A percentile compares a stretch with the other conserved stretches of the same genome.
These are phyloP conservation scores for Agapanthus africanus DNA, from an alignment of 106 monocot genomes.

Conservation along the genomic window DNA sequence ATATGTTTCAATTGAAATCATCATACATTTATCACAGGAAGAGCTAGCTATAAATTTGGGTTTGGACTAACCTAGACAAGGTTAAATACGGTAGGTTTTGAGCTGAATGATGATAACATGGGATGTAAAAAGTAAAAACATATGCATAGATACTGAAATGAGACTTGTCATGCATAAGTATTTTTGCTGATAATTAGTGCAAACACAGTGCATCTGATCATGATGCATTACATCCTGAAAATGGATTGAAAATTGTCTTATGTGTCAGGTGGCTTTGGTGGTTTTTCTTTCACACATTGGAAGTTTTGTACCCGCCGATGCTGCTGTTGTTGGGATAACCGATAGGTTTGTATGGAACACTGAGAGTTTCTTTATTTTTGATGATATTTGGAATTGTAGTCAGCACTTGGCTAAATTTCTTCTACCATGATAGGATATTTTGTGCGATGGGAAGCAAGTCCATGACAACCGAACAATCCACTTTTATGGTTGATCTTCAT, in stretches of 20 bases:
- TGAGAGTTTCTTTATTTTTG: not conserved
- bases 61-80: too few species aligned
- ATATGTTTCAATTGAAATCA: too few species aligned
- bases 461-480: slow-evolving; percentile 81
- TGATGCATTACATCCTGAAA: not conserved
- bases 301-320: slow-evolving; percentile 97
- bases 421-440: slow-evolving; percentile 57
- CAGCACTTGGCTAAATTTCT: not conserved
- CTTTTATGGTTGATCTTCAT: slow-evolving; percentile 99
- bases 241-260: not conserved
- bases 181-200: not conserved
- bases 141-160: not conserved
- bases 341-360: slow-evolving; percentile 52
- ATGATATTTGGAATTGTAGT: slow-evolving; percentile 4
- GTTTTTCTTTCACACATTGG: slow-evolving; percentile 98
- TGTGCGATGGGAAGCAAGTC: slow-evolving; percentile 87
- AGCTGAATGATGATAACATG: not conserved
- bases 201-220: not conserved
- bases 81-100: not conserved
- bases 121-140: not conserved
- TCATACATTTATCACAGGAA: too few species aligned
- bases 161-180: not conserved
- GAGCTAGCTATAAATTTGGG: too few species aligned
- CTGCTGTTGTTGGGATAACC: slow-evolving; percentile 78
- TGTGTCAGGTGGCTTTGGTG: slow-evolving; percentile 83